Conservation (phyloP, 768 basidiomycete genomes). For the Psilocybe tampanensis region DNA sequence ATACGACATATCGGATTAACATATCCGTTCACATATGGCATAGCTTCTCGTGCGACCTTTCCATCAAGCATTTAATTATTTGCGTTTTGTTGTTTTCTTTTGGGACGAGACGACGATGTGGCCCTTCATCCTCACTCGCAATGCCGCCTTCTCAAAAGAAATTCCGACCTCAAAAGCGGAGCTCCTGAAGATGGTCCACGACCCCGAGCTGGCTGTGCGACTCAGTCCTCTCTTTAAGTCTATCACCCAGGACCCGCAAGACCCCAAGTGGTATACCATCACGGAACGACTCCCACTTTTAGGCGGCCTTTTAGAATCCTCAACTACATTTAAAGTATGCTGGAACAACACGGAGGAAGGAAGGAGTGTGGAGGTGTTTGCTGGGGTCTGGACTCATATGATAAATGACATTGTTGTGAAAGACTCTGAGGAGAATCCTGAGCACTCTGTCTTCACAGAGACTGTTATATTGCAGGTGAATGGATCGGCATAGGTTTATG, state of each 20-base stretch:
- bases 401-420: slow-evolving; percentile 15
- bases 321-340: slow-evolving; percentile 25
- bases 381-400: slow-evolving; percentile 19
- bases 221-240: slow-evolving; percentile 33
- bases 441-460: slow-evolving; percentile 27
- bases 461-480: slow-evolving; percentile 20
- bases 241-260: slow-evolving; percentile 24
- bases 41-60: not conserved
- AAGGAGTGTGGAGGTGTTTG: slow-evolving; percentile 18
- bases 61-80: not conserved
- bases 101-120: slow-evolving; percentile 21
- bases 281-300: slow-evolving; percentile 29
- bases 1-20: not conserved
- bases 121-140: slow-evolving; percentile 32
- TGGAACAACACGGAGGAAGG: slow-evolving; percentile 19
- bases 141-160: slow-evolving; percentile 23
- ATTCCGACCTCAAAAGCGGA: slow-evolving; percentile 21
- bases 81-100: not conserved
- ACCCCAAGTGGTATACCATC: slow-evolving; percentile 30
- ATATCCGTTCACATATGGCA: no score
- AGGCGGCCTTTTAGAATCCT: slow-evolving; percentile 23
- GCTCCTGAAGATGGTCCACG: slow-evolving; percentile 32
- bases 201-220: slow-evolving; percentile 30
- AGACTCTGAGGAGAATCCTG: slow-evolving; percentile 15
- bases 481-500: no score